phyloP scores from a whole-genome alignment of 345 rosid genomes.

The Punica granatum region DNA sequence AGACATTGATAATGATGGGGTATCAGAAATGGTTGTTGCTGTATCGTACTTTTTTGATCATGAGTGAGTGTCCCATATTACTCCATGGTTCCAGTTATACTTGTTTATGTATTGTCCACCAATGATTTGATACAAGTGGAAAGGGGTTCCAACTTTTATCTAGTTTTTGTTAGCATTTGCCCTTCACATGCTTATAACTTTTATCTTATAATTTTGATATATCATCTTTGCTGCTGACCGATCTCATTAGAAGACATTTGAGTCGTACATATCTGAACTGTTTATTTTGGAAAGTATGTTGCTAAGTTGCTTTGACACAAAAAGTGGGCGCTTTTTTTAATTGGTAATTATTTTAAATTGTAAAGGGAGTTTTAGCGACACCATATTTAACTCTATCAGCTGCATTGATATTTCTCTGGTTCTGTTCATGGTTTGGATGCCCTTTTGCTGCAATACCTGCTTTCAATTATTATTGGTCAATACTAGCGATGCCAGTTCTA shows the following conservation, averaged over 20 bases:
- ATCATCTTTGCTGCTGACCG: not conserved
- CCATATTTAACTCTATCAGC: not conserved
- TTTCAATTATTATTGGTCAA: not conserved
- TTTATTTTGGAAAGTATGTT: not conserved
- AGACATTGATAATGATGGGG: slow-evolving; percentile 95
- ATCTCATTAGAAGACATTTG: not conserved
- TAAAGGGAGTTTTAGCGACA: not conserved
- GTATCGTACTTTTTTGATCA: slow-evolving; percentile 96
- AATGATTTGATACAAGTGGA: not conserved
- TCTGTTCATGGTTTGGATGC: not conserved
- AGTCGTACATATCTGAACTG: not conserved
- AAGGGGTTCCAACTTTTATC: not conserved
- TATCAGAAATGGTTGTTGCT: slow-evolving; percentile 88
- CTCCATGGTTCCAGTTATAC: not conserved
- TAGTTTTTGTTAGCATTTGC: too few relatives aligned
- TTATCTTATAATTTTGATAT: not conserved
- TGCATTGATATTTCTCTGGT: not conserved
- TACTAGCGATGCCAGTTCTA: not conserved
- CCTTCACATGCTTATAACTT: not conserved
- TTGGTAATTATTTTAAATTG: not conserved
- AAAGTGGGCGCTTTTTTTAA: not conserved
- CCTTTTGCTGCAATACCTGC: not conserved
- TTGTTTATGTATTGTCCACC: not conserved
- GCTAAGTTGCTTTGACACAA: not conserved
- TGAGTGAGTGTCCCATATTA: slow-evolving; percentile 56